Percentiles rank a stretch among this genome's conserved stretches.
These are phyloP conservation scores for Samsoniella hepiali DNA, from an alignment of 2,329 filamentous ascomycete genomes.

Conservation along the genomic window DNA sequence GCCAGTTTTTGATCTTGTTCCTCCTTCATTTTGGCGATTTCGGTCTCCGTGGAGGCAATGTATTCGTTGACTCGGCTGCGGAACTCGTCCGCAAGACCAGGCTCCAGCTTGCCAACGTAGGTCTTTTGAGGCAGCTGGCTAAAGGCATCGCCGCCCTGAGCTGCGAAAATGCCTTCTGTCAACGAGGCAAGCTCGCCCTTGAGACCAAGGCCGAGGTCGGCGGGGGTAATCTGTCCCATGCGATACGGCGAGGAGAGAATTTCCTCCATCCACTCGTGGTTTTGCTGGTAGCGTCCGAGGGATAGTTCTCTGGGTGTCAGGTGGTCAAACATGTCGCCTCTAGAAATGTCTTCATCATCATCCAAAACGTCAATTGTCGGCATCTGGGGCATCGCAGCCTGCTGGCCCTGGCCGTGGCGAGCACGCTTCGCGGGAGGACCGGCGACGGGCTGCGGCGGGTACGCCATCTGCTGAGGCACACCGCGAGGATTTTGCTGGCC, in stretches of 20 bases:
- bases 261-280: conserved; percentile 99
- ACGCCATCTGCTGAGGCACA: conserved; percentile 60
- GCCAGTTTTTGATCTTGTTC: conserved; percentile 74
- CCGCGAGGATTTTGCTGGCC: conserved; percentile 44
- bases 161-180: conserved; percentile 81
- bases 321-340: conserved; percentile 86
- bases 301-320: conserved; percentile 88
- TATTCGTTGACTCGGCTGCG: conserved; percentile 71
- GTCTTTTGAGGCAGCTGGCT: conserved; percentile 52
- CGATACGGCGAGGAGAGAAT: conserved; percentile 87
- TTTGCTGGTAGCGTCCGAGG: conserved; percentile 80
- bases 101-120: conserved; percentile 62
- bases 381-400: conserved; percentile 38
- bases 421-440: conserved; percentile 56
- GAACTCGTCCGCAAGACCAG: conserved; percentile 79
- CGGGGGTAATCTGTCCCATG: conserved; percentile 78
- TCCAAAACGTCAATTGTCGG: conserved; percentile 55
- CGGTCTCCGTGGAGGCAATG: conserved; percentile 68
- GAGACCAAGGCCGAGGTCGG: conserved; percentile 81
- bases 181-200: conserved; percentile 78
- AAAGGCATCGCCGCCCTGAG: conserved; percentile 49
- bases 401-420: conserved; percentile 43
- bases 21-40: conserved; percentile 80
- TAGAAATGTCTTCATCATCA: conserved; percentile 84
- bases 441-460: conserved; percentile 50